phyloP scores from a whole-genome alignment of 148 eudicot species.

The Heliosperma pusillum region DNA sequence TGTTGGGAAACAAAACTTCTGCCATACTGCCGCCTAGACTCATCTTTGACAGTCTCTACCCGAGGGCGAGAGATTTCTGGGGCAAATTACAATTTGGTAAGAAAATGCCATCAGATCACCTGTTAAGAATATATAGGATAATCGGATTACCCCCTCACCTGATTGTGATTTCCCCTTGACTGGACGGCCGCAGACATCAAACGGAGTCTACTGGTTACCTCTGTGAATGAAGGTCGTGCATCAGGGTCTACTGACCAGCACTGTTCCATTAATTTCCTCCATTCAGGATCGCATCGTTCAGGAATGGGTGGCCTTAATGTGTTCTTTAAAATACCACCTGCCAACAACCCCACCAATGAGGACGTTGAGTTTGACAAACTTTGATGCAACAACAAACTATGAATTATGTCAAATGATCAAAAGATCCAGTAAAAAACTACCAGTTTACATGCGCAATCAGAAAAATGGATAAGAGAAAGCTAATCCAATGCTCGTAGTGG shows the following conservation, averaged over 20 bases:
- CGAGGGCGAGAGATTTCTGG: slow-evolving; percentile 29
- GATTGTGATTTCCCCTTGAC: slow-evolving; percentile 54
- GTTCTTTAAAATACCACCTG: slow-evolving; percentile 86
- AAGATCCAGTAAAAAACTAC: background rate
- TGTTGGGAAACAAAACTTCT: slow-evolving; percentile 21
- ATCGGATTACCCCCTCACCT: slow-evolving; percentile 26
- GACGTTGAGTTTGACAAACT: background rate
- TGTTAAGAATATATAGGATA: background rate
- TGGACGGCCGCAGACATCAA: slow-evolving; percentile 53
- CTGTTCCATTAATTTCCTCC: slow-evolving; percentile 81
- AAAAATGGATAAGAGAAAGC: slow-evolving; percentile 6
- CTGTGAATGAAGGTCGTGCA: slow-evolving; percentile 71
- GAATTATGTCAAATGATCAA: background rate
- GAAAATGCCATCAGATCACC: background rate
- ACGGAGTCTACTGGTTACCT: slow-evolving; percentile 58
- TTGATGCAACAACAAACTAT: background rate
- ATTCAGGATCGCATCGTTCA: slow-evolving; percentile 67
- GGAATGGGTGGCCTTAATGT: slow-evolving; percentile 79
- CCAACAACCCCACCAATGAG: background rate
- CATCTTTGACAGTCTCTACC: slow-evolving; percentile 20
- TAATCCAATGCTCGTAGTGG: background rate
- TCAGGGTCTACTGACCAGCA: slow-evolving; percentile 82
- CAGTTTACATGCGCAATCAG: background rate
- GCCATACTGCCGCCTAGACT: slow-evolving; percentile 7
- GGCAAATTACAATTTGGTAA: slow-evolving; percentile 6